Evolutionary conservation across 2,329 filamentous ascomycete species (phyloP).

Genomic region (Alternaria hordeiaustralica): DNA sequence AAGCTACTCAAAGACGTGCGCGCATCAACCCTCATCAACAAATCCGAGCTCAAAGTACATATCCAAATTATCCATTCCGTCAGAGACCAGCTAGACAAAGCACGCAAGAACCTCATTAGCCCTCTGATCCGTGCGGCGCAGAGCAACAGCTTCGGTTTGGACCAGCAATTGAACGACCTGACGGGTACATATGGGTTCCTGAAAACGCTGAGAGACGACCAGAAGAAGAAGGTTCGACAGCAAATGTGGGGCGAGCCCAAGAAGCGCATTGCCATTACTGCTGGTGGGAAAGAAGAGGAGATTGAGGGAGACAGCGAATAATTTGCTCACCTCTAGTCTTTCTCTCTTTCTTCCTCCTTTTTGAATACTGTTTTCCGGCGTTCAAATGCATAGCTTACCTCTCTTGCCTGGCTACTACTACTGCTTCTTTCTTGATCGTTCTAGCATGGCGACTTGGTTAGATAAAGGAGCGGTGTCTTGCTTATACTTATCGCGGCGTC

Average conservation of each 20-base stretch:
- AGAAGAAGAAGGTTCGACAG: conserved; percentile 84
- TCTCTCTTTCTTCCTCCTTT: background rate
- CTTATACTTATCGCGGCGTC: background rate
- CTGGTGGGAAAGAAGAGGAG: conserved; percentile 25
- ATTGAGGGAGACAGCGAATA: conserved; percentile 11
- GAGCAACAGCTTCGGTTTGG: conserved; percentile 73
- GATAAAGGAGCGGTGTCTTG: conserved; percentile 5
- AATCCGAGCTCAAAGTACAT: conserved; percentile 83
- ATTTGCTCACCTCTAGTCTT: background rate
- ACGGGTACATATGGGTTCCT: conserved; percentile 81
- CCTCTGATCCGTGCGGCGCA: conserved; percentile 78
- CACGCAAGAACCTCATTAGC: conserved; percentile 81
- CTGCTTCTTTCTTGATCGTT: background rate
- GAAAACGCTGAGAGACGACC: conserved; percentile 74
- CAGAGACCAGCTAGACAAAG: conserved; percentile 84
- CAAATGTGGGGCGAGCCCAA: conserved; percentile 62
- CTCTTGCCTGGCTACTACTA: background rate
- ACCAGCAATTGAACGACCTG: conserved; percentile 84
- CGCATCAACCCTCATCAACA: conserved; percentile 84
- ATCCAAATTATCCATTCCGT: conserved; percentile 83
- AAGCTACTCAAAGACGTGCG: conserved; percentile 79
- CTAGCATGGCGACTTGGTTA: conserved; percentile 11
- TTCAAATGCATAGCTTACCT: background rate
- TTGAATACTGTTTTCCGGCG: background rate
- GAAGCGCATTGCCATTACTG: conserved; percentile 37